These are phyloP conservation scores for Leishmania aethiopica DNA, from an alignment of 208 protist species.

Conservation along the genomic window DNA sequence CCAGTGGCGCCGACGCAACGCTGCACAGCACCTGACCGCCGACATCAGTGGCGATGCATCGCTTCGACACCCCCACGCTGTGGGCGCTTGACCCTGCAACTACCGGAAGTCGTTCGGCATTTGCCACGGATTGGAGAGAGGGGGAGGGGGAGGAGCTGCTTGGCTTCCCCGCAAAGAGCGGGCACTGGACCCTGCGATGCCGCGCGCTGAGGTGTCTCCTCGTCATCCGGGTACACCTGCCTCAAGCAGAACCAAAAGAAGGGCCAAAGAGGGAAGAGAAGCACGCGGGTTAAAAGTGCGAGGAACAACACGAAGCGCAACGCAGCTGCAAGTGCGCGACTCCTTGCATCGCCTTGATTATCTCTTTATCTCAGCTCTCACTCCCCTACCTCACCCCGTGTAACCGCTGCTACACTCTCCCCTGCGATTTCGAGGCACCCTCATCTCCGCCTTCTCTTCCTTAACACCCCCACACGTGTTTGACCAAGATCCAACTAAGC, in stretches of 20 bases:
- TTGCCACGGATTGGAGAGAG: not conserved
- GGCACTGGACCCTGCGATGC: not conserved
- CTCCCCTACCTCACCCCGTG: not conserved
- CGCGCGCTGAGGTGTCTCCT: not conserved
- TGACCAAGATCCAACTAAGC: not conserved
- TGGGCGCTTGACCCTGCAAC: not conserved
- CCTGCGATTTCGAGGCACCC: not conserved
- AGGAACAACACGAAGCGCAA: not conserved
- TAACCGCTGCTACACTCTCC: not conserved
- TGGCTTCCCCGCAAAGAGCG: not conserved
- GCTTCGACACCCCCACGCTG: not conserved
- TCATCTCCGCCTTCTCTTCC: not conserved
- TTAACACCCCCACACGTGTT: not conserved
- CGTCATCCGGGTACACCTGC: not conserved
- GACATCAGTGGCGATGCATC: not conserved
- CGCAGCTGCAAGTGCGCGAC: not conserved
- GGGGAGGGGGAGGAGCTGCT: not conserved
- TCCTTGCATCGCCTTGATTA: not conserved
- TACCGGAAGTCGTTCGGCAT: not conserved
- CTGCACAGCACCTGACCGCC: not conserved
- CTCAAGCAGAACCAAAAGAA: not conserved
- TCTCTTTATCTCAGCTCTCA: not conserved
- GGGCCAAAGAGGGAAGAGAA: not conserved
- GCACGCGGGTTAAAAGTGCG: not conserved
- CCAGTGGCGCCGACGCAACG: not conserved